Conservation (phyloP, 345 rosid species). For the Turritis glabra region DNA sequence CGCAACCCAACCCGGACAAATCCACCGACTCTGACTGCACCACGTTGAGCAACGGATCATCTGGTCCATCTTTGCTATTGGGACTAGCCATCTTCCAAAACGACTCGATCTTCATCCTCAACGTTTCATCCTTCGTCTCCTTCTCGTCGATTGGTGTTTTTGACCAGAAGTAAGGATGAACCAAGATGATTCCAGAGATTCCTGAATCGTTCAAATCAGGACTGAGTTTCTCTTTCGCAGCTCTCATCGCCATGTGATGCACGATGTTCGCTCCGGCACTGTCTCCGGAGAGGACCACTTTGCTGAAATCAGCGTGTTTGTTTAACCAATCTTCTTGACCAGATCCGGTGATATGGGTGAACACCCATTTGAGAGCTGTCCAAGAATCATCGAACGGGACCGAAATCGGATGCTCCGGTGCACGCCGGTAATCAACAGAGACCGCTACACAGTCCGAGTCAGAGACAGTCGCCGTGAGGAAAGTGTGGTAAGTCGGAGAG, state of each 20-base stretch:
- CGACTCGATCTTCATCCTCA: slow-evolving; percentile 42
- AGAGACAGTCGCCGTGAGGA: slow-evolving; percentile 39
- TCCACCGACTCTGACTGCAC: slow-evolving; percentile 37
- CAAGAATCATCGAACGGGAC: slow-evolving; percentile 55
- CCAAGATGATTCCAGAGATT: slow-evolving; percentile 43
- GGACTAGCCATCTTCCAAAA: slow-evolving; percentile 47
- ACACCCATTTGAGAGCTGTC: slow-evolving; percentile 61
- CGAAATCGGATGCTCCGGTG: slow-evolving; percentile 67
- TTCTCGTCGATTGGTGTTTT: slow-evolving; percentile 35
- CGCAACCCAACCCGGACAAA: slow-evolving; percentile 43
- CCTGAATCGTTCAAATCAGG: slow-evolving; percentile 23
- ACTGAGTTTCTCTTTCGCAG: slow-evolving; percentile 35
- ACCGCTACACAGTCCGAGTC: slow-evolving; percentile 45
- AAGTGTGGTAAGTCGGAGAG: slow-evolving; percentile 40
- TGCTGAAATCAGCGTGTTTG: slow-evolving; percentile 47
- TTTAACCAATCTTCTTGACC: slow-evolving; percentile 61
- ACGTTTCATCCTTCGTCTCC: slow-evolving; percentile 35
- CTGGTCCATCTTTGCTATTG: slow-evolving; percentile 38
- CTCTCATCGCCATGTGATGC: slow-evolving; percentile 50
- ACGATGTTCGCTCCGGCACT: slow-evolving; percentile 71
- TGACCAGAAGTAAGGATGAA: slow-evolving; percentile 59
- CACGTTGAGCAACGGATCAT: slow-evolving; percentile 60
- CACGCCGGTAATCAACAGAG: slow-evolving; percentile 58
- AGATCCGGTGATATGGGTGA: slow-evolving; percentile 42
- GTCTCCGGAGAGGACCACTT: slow-evolving; percentile 57